Base-by-base conservation (phyloP, 495 filamentous ascomycete species). In the Penicillium steckii region DNA sequence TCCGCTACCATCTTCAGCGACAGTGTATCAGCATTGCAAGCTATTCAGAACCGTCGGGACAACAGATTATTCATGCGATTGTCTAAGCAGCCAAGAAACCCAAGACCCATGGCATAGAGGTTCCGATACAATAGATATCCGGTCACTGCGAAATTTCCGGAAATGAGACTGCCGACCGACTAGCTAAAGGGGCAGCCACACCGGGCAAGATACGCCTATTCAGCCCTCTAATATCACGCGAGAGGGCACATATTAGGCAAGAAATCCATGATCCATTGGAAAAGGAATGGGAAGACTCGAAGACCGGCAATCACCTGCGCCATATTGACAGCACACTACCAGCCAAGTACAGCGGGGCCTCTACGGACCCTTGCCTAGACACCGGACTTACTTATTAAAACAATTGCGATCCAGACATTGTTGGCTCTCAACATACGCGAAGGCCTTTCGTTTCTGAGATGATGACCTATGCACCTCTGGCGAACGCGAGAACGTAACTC, bases 41-140 rank as follows among this genome's bases (percentile, higher is more conserved):
- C 53, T 7, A 50, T 52, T 23, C 37, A 50, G 24, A 60, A 50
- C 24, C 3, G 25, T 62, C 56, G 26, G 53, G 56, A 22, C 54
- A 65, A 44, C 40, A 21, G 8, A 60, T 65, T 23, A 24, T 58
- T n/a, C 44, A 62, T 19, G 55, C 61, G 8, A 61, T 54, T 46
- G 40, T 49, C 33, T 40, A 48, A 15, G 45, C 50, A 0, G 59
- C 59, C 18, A 43, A 48, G 8, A 55, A 65, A 43, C 35, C 56
- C 6, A 42, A 49, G 45, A 26, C 43, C 3, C 17, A 17, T 29
- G 27, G 18, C 12, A 54, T 54, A 15, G 8, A 7, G n/a, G 49
- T 65, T 5, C 58, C 49, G 27, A 55, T 65, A 3, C 44, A 61
- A 33, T 61, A 26, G 60, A 38, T 64, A 4, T 57, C 54, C 9